phyloP scores from a whole-genome alignment of 225 moss, liverwort and hornwort genomes.

The Antitrichia curtipendula region DNA sequence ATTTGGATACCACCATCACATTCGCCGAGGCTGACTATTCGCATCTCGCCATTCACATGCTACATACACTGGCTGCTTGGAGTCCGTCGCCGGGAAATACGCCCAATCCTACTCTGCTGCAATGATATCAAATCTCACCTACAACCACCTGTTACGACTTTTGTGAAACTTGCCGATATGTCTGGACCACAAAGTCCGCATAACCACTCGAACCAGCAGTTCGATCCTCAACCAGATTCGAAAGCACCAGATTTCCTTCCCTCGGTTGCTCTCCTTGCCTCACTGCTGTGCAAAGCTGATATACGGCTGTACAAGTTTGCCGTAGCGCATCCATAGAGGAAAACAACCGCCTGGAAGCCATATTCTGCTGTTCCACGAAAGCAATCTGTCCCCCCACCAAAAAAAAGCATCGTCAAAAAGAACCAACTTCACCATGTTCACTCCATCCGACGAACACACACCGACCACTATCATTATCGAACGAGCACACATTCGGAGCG shows the following conservation, averaged over 20 bases:
- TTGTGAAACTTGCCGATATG: slow-evolving; percentile 63
- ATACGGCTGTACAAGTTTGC: slow-evolving; percentile 36
- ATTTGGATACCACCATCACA: background rate
- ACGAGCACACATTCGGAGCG: background rate
- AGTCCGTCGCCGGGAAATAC: background rate
- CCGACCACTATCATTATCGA: background rate
- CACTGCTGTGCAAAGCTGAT: slow-evolving; percentile 58
- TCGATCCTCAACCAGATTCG: slow-evolving; percentile 78
- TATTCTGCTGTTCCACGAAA: slow-evolving; percentile 45
- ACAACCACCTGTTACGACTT: slow-evolving; percentile 2
- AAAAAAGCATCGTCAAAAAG: background rate
- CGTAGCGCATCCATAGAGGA: slow-evolving; percentile 33
- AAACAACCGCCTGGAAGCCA: slow-evolving; percentile 52
- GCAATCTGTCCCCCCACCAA: slow-evolving; percentile 28
- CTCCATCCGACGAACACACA: background rate
- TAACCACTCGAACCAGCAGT: slow-evolving; percentile 56
- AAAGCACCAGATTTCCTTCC: slow-evolving; percentile 69
- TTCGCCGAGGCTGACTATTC: background rate
- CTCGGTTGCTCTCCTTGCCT: slow-evolving; percentile 91
- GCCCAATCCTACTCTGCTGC: background rate
- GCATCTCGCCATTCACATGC: background rate
- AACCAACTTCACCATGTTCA: background rate
- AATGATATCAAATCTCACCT: background rate
- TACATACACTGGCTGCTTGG: background rate
- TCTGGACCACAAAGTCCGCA: slow-evolving; percentile 79